These are phyloP conservation scores for Ceriops zippeliana DNA, from an alignment of 345 rosid genomes.

Conservation along the genomic window DNA sequence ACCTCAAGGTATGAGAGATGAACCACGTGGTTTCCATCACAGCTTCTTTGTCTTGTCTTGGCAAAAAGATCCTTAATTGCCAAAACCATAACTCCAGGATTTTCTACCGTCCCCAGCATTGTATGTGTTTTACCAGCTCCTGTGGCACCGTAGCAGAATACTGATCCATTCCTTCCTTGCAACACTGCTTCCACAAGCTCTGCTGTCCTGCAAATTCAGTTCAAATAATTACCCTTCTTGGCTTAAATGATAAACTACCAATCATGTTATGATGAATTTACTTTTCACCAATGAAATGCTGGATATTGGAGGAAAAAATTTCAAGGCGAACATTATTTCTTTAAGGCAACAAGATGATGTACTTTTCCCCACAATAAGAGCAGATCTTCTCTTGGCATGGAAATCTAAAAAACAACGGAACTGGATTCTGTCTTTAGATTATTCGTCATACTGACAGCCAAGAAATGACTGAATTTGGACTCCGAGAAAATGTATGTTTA, in stretches of 20 bases:
- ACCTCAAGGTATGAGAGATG: slow-evolving; percentile 95
- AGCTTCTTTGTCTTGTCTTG: slow-evolving; percentile 79
- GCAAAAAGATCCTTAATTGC: slow-evolving; percentile 89
- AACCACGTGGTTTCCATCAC: slow-evolving; percentile 82
- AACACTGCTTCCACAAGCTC: slow-evolving; percentile 84
- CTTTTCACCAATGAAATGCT: not conserved
- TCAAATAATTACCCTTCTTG: not conserved
- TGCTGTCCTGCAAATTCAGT: slow-evolving; percentile 64
- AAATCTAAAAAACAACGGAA: too few species aligned
- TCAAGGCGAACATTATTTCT: too few species aligned
- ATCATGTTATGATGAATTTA: not conserved
- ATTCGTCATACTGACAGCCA: too few species aligned
- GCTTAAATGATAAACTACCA: not conserved
- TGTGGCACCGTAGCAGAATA: slow-evolving; percentile 97
- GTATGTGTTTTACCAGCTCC: slow-evolving; percentile 97
- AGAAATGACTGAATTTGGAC: too few species aligned
- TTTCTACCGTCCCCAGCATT: slow-evolving; percentile 85
- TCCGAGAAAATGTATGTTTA: too few species aligned
- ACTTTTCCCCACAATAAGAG: too few species aligned
- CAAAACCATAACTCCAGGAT: slow-evolving; percentile 97
- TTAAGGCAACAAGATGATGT: too few species aligned
- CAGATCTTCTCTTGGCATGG: too few species aligned
- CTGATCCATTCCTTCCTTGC: slow-evolving; percentile 93
- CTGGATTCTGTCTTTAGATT: too few species aligned
- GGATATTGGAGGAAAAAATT: not conserved